Base-by-base conservation (phyloP, 2,329 filamentous ascomycete genomes). In the Tolypocladium tropicale region DNA sequence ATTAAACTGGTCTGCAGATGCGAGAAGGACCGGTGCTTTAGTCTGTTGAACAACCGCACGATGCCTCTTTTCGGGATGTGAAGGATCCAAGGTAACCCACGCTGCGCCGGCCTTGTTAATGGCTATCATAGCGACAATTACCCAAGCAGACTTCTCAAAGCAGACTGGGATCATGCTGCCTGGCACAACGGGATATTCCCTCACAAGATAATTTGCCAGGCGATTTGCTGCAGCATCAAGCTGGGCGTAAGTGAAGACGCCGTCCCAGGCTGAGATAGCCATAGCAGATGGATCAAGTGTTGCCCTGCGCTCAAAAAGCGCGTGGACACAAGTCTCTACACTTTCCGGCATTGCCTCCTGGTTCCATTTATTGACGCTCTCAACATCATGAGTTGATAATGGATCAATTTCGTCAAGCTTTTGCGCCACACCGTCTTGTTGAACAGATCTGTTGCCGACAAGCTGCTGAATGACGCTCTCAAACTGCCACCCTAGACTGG, bases 261-360 rank as follows among this genome's bases (percentile, higher is more conserved):
- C 74, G 55, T 77, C 74, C 73, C 74, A 77, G 1, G 75, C 74
- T 51, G 72, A 62, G 37, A 77, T 68, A 23, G 75, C 75, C 5
- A 63, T 59, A 10, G 67, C 63, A 16, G 60, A 55, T 0, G 74
- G 73, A 2, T 65, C 61, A 39, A 60, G 60, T 11, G 55, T 57
- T 16, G 71, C 72, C 52, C 68, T 69, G 11, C 69, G 66, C 23
- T 55, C 41, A 2, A 55, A 18, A 11, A 55, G n/a, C 2, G 25
- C 18, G 21, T 55, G 53, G 6, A 52, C 37, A 23, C 37, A 39
- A n/a, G 18, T 11, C 7, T 32, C 41, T 14, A 46, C 18, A 14
- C 46, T 23, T 43, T 25, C 33, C 3, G 51, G 51, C n/a, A 52
- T 14, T 21, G 49, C 32, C 6, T 33, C 28, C 6, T 52, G n/a